Base-by-base conservation (phyloP, 2,329 filamentous ascomycete species). In the Teratosphaeria pseudoeucalypti region DNA sequence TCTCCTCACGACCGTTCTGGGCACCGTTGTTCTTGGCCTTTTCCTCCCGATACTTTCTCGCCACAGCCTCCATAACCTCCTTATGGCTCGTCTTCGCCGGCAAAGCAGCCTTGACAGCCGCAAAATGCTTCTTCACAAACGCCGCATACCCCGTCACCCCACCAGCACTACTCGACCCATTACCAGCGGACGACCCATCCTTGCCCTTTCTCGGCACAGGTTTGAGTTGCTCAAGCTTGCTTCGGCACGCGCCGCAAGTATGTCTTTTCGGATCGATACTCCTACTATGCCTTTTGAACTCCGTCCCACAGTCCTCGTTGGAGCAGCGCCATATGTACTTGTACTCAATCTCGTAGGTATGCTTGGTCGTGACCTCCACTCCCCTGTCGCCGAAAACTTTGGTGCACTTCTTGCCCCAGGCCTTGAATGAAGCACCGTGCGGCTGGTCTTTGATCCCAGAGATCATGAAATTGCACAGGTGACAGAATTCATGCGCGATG, bases 401-500 rank as follows among this genome's bases (percentile, higher is more conserved):
- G 76, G 82, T 73, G 77, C 83, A 72, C 78, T 82, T 56, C 72
- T 68, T 3, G 79, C 86, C 85, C 83, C 90, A 96, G 1, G 74
- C 70, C 73, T 95, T 92, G 80, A 96, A 96, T 67, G 89, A 87
- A 12, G 82, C 81, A 26, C 92, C 92, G 71, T 96, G 92, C 0
- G 91, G 90, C 62, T 89, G 86, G 59, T 85, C 85, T 52, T 83
- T 86, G 39, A 92, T 78, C 39, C 86, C 84, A 55, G 82, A 86
- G 63, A 97, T 78, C 85, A 97, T 95, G 73, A 92, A 96, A 68
- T 91, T 95, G 52, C 90, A 87, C 1, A 97, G 77, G 70, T 99
- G 94, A 73, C 94, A 97, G 77, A 94, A 97, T 68, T 99, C 94
- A 72, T 99, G 94, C 0, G 92, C 90, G n/a, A 97, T 76, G 0